phyloP scores from a whole-genome alignment of 2,329 filamentous ascomycete genomes.

The Aspergillus ustus region DNA sequence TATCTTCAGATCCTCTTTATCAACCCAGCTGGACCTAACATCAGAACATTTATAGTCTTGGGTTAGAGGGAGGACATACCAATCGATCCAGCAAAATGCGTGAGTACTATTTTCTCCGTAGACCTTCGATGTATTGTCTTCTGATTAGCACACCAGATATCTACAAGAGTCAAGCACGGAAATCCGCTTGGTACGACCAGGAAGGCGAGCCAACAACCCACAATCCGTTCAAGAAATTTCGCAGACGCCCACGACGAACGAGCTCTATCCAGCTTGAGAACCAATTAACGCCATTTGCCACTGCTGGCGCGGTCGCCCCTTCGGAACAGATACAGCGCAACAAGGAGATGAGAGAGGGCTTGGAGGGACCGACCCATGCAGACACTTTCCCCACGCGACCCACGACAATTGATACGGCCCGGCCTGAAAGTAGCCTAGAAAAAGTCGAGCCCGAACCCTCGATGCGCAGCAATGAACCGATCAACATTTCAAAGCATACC shows the following conservation, averaged over 20 bases:
- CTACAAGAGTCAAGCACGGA: constrained; percentile 43
- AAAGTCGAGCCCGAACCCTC: constrained; percentile 27
- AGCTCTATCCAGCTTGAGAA: constrained; percentile 38
- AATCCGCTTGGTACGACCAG: constrained; percentile 48
- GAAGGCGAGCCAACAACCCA: constrained; percentile 41
- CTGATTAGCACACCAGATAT: constrained; percentile 36
- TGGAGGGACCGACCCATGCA: constrained; percentile 30
- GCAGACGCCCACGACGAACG: constrained; percentile 32
- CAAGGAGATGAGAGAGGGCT: constrained; percentile 30
- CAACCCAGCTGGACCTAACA: neutral
- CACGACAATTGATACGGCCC: constrained; percentile 28
- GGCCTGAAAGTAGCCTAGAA: constrained; percentile 20
- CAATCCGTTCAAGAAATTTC: constrained; percentile 50
- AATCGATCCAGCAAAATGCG: neutral
- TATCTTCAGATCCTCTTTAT: neutral
- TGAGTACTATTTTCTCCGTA: neutral
- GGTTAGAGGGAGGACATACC: too few species aligned
- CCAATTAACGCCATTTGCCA: constrained; percentile 27
- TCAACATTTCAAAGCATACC: constrained; percentile 33
- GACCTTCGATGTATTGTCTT: neutral
- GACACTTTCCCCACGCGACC: constrained; percentile 33
- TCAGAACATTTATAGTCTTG: neutral
- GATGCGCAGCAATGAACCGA: constrained; percentile 36
- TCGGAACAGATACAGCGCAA: constrained; percentile 30
- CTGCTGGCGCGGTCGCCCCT: constrained; percentile 30